These are phyloP conservation scores for Vitis hybrid DNA, from an alignment of 177 flowering plant genomes.

Conservation along the genomic window DNA sequence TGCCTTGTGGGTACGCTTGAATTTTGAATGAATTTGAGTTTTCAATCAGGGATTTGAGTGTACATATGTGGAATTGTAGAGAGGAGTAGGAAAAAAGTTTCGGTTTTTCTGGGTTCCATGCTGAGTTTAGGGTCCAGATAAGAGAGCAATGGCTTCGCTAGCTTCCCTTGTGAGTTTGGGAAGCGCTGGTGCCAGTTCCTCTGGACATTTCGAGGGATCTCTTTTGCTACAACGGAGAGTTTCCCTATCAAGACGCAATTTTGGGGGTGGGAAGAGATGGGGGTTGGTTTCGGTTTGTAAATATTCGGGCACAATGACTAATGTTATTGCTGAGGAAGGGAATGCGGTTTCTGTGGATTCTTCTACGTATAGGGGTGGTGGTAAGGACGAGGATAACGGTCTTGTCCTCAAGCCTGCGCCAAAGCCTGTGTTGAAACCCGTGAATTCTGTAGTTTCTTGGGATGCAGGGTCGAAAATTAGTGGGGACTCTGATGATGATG, in stretches of 20 bases:
- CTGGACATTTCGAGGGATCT: constrained; percentile 33
- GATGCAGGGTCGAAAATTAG: constrained; percentile 13
- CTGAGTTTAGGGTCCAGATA: too few relatives aligned
- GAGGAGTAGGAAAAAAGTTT: too few relatives aligned
- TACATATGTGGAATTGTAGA: too few relatives aligned
- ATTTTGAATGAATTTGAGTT: too few relatives aligned
- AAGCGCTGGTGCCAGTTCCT: constrained; percentile 44
- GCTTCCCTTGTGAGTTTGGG: constrained; percentile 83
- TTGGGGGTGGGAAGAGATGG: constrained; percentile 41
- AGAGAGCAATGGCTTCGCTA: constrained; percentile 58
- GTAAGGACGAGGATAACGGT: constrained; percentile 47
- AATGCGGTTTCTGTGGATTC: constrained; percentile 51
- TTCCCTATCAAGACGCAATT: constrained; percentile 27
- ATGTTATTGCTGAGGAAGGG: constrained; percentile 62
- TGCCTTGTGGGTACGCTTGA: too few relatives aligned
- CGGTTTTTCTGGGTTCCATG: too few relatives aligned
- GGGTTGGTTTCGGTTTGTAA: constrained; percentile 50
- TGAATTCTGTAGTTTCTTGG: constrained; percentile 26
- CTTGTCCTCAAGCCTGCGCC: constrained; percentile 72
- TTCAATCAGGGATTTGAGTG: too few relatives aligned
- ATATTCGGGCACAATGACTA: constrained; percentile 59
- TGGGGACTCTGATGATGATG: constrained; percentile 24
- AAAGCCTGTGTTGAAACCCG: constrained; percentile 58
- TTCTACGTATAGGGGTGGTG: constrained; percentile 37
- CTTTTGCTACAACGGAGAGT: constrained; percentile 38